Conservation (phyloP, 345 rosid species). For the Rhodomyrtus tomentosa region DNA sequence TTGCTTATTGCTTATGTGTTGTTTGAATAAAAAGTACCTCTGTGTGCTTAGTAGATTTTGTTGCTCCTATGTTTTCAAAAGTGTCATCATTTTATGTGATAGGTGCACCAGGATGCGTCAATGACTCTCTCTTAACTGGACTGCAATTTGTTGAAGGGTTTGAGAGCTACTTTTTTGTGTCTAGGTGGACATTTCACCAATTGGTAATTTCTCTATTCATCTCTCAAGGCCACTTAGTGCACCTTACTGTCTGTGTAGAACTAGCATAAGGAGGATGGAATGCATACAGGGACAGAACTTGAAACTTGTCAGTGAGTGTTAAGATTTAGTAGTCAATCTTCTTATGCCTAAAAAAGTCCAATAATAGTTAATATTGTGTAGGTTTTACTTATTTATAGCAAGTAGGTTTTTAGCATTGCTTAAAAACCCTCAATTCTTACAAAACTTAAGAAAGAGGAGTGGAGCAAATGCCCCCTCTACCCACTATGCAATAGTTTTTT, state of each 20-base stretch:
- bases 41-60: background rate
- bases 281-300: background rate
- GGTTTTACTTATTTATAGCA: background rate
- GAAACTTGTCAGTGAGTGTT: background rate
- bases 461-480: background rate
- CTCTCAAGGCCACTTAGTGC: background rate
- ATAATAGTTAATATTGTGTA: background rate
- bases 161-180: constrained; percentile 75
- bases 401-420: background rate
- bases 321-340: background rate
- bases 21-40: background rate
- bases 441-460: background rate
- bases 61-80: background rate
- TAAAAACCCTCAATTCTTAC: background rate
- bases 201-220: constrained; percentile 41
- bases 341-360: background rate
- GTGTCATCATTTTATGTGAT: constrained; percentile 10
- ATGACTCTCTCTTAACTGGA: constrained; percentile 81
- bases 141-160: constrained; percentile 88
- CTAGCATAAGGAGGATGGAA: background rate
- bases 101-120: constrained; percentile 91
- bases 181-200: constrained; percentile 93
- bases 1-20: background rate
- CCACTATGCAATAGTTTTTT: background rate
- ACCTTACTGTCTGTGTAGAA: background rate